Percentiles rank a stretch among this genome's conserved stretches.
These are phyloP conservation scores for Fusarium duplospermum DNA, from an alignment of 2,329 filamentous ascomycete genomes.

Conservation along the genomic window DNA sequence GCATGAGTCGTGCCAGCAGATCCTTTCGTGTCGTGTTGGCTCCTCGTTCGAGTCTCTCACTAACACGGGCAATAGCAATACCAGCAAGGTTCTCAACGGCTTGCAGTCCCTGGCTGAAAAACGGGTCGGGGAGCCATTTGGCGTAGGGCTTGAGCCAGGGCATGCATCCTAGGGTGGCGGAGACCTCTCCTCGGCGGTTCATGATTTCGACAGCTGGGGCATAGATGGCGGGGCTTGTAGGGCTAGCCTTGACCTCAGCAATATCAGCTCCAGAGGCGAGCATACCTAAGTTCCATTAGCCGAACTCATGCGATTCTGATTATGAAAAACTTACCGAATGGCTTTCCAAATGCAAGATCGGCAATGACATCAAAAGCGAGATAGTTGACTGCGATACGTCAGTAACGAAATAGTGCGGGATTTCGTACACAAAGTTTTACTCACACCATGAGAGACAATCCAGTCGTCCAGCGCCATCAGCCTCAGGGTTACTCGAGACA, in stretches of 20 bases:
- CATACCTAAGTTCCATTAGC: conserved; percentile 62
- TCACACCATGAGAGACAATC: conserved; percentile 80
- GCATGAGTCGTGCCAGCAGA: conserved; percentile 84
- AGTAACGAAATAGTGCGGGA: not conserved
- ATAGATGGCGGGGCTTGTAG: conserved; percentile 72
- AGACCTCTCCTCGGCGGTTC: conserved; percentile 89
- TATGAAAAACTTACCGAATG: conserved; percentile 49
- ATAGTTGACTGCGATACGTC: conserved; percentile 51
- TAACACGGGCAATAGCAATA: conserved; percentile 87
- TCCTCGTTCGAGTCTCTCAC: conserved; percentile 76
- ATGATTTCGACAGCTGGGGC: conserved; percentile 89
- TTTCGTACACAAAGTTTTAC: not conserved
- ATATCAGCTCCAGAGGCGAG: conserved; percentile 79
- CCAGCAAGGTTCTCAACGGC: conserved; percentile 86
- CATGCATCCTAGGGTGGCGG: conserved; percentile 79
- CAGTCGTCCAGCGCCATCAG: conserved; percentile 67
- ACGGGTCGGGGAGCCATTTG: conserved; percentile 82
- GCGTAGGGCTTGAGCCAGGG: conserved; percentile 83
- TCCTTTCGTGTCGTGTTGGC: conserved; percentile 75
- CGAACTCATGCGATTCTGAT: rapidly evolving
- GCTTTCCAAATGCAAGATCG: conserved; percentile 63
- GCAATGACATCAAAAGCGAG: conserved; percentile 65
- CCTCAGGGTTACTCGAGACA: conserved; percentile 67
- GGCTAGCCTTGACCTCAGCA: conserved; percentile 75
- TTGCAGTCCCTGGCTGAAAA: conserved; percentile 79